These are phyloP conservation scores for Schoenoplectus tabernaemontani DNA, from an alignment of 202 grass and related monocot genomes.

Conservation along the genomic window DNA sequence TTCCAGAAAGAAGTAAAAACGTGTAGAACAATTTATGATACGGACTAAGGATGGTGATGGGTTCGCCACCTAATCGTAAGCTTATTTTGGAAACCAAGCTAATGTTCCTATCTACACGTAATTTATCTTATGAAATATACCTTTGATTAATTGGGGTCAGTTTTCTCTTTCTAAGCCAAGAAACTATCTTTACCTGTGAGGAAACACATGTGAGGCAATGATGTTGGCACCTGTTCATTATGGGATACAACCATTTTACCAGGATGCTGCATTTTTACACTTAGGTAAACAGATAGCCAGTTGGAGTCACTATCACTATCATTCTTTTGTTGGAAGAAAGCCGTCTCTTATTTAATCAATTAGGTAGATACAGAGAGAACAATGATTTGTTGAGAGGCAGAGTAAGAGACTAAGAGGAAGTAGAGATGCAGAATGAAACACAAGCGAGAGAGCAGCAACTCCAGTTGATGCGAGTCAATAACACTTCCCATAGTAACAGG, in stretches of 20 bases:
- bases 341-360: constrained; percentile 23
- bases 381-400: constrained; percentile 1
- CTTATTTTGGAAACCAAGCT: constrained; percentile 15
- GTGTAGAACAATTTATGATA: neutral
- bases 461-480: constrained; percentile 47
- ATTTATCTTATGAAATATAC: neutral
- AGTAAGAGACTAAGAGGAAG: constrained; percentile 15
- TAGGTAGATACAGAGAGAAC: constrained; percentile 22
- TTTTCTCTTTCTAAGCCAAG: neutral
- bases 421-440: constrained; percentile 31
- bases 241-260: constrained; percentile 25
- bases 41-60: neutral
- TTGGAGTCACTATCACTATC: constrained; percentile 19
- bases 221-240: constrained; percentile 19
- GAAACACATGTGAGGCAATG: constrained; percentile 21
- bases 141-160: neutral
- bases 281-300: neutral
- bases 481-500: constrained; percentile 23
- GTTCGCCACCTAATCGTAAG: neutral
- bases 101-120: constrained; percentile 6
- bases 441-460: constrained; percentile 52
- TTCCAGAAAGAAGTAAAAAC: neutral
- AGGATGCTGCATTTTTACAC: constrained; percentile 27
- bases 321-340: constrained; percentile 21
- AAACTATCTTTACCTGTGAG: neutral